Percentiles rank a stretch among this genome's conserved stretches.
phyloP scores from a whole-genome alignment of 495 filamentous ascomycete genomes.

The Aspergillus bridgeri region DNA sequence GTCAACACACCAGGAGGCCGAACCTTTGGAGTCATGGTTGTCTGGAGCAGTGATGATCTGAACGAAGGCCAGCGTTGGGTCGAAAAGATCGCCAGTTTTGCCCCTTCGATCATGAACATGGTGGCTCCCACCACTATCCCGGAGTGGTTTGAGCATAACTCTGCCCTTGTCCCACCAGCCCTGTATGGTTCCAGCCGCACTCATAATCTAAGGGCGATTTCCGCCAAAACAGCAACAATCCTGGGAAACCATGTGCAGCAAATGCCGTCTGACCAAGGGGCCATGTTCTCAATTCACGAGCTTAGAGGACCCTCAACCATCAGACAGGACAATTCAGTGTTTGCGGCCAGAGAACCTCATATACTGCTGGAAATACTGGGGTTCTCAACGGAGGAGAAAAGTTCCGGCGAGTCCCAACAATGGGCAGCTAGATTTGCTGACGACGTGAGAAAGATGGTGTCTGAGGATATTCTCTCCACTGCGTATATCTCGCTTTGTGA shows the following conservation, averaged over 20 bases:
- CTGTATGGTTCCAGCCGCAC: constrained; percentile 24
- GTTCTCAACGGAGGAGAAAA: constrained; percentile 1
- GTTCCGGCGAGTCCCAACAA: constrained; percentile 5
- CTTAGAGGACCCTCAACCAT: constrained; percentile 22
- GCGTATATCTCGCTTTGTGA: constrained; percentile 28
- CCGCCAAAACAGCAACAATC: constrained; percentile 17
- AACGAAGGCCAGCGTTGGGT: constrained; percentile 26
- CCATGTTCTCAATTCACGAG: constrained; percentile 31
- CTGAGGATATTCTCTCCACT: constrained; percentile 23
- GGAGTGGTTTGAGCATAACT: constrained; percentile 14
- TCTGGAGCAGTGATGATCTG: constrained; percentile 29
- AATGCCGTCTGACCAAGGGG: constrained; percentile 24
- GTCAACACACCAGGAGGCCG: constrained; percentile 24
- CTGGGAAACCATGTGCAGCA: constrained; percentile 18
- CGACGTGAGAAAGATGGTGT: constrained; percentile 14
- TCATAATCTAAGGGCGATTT: constrained; percentile 21
- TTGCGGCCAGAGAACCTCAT: constrained; percentile 32
- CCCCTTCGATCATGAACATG: constrained; percentile 21
- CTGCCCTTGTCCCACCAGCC: constrained; percentile 14
- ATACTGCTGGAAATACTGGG: constrained; percentile 37
- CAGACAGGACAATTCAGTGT: constrained; percentile 19
- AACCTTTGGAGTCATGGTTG: constrained; percentile 20
- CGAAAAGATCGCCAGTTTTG: constrained; percentile 28
- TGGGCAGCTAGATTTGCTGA: constrained; percentile 25
- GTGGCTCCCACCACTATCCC: constrained; percentile 27